Evolutionary conservation across 75 land plant species (phyloP).

Genomic region (Cupressus sempervirens): DNA sequence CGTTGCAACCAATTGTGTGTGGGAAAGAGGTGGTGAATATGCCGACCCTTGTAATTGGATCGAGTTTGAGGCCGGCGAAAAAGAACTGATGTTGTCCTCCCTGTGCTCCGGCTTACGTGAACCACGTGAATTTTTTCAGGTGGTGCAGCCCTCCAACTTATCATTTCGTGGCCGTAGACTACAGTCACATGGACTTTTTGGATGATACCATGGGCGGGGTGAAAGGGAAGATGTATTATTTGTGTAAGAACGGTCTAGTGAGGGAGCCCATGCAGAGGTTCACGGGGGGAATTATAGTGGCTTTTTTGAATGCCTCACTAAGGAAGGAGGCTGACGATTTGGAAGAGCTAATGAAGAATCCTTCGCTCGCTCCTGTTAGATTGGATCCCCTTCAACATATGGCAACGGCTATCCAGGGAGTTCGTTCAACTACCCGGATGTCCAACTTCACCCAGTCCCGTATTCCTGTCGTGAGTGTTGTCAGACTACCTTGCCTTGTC

Average conservation of each 20-base stretch:
- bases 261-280: constrained; percentile 78
- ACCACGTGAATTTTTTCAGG: constrained; percentile 64
- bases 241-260: constrained; percentile 66
- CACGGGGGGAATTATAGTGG: constrained; percentile 67
- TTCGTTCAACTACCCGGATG: too few relatives aligned
- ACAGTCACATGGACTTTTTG: constrained; percentile 85
- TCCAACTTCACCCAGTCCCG: too few relatives aligned
- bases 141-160: constrained; percentile 51
- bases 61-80: constrained; percentile 55
- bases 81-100: constrained; percentile 66
- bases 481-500: too few relatives aligned
- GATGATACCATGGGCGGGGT: constrained; percentile 17
- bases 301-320: constrained; percentile 61
- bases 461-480: too few relatives aligned
- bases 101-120: constrained; percentile 79
- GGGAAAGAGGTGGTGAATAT: background rate
- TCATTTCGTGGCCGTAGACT: constrained; percentile 66
- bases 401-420: too few relatives aligned
- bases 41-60: constrained; percentile 64
- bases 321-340: constrained; percentile 22
- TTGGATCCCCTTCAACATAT: too few relatives aligned
- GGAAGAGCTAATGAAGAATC: constrained; percentile 21
- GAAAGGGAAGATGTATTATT: background rate
- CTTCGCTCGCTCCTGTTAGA: constrained; percentile 39
- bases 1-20: too few relatives aligned